A percentile compares a stretch with the other conserved stretches of the same genome.
These are phyloP conservation scores for Moringa oleifera DNA, from an alignment of 345 rosid genomes.

Conservation along the genomic window DNA sequence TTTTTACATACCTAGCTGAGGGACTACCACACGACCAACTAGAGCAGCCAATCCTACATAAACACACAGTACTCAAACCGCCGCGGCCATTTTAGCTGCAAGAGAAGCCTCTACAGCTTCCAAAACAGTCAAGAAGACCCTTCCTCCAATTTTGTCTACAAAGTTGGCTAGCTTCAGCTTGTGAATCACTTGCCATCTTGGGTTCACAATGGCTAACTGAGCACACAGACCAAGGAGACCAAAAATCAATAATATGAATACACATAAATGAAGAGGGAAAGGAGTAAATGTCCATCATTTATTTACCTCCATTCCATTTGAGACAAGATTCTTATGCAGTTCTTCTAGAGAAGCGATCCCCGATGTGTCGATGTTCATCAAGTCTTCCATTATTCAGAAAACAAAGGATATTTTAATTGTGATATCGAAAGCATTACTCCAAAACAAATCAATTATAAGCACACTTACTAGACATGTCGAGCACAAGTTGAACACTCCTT, in stretches of 20 bases:
- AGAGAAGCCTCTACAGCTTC: constrained; percentile 69
- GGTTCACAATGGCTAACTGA: constrained; percentile 72
- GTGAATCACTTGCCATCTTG: constrained; percentile 80
- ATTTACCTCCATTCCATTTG: constrained; percentile 53
- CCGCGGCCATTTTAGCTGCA: not conserved
- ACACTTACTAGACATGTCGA: constrained; percentile 84
- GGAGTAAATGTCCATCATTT: not conserved
- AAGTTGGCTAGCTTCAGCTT: constrained; percentile 63
- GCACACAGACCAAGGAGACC: not conserved
- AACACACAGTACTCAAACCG: no score
- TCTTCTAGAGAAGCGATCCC: constrained; percentile 73
- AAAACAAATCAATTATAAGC: not conserved
- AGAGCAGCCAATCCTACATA: no score
- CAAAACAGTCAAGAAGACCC: constrained; percentile 51
- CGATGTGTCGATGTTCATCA: constrained; percentile 69
- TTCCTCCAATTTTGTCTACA: constrained; percentile 54
- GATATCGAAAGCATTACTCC: no score
- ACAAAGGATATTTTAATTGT: not conserved
- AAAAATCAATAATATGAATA: not conserved
- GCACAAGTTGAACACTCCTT: constrained; percentile 44
- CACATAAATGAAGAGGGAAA: not conserved
- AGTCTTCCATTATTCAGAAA: constrained; percentile 29
- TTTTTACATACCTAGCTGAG: no score
- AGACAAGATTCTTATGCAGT: constrained; percentile 43
- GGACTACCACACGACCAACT: no score